These are phyloP conservation scores for Starmerella potacharoeniae DNA, from an alignment of 805 yeast genomes.

Conservation along the genomic window DNA sequence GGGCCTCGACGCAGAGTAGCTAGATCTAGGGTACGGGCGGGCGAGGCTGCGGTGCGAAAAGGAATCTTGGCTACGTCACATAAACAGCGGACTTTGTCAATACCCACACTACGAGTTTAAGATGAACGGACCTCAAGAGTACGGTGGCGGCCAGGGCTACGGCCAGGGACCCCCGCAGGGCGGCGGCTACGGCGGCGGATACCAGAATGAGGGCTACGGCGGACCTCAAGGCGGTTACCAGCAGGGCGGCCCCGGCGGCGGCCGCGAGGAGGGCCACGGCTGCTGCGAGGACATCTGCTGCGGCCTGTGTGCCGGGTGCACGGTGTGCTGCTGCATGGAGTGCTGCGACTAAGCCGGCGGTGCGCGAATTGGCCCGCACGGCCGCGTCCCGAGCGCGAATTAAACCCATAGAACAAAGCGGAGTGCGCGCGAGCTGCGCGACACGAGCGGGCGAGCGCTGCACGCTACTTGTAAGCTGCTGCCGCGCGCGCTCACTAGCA, in stretches of 20 bases:
- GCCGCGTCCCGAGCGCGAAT: too few species aligned
- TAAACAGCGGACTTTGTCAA: not conserved
- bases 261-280: conserved; percentile 5
- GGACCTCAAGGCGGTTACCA: conserved; percentile 5
- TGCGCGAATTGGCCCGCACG: too few species aligned
- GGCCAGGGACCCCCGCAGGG: conserved; percentile 1
- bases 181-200: conserved; percentile 9
- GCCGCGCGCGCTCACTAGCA: too few species aligned
- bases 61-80: not conserved
- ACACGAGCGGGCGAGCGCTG: too few species aligned
- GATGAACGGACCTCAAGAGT: not conserved
- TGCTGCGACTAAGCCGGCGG: conserved; percentile 14
- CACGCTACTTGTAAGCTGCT: too few species aligned
- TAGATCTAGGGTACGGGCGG: not conserved
- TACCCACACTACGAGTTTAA: not conserved
- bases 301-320: conserved; percentile 29
- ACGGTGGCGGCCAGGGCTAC: not conserved
- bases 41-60: not conserved
- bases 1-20: not conserved
- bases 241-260: not conserved
- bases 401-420: too few species aligned
- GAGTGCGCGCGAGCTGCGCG: too few species aligned
- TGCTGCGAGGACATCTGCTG: conserved; percentile 27
- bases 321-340: conserved; percentile 28
- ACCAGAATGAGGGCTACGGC: conserved; percentile 10